Evolutionary conservation across 1,284 basidiomycete species (phyloP).

Genomic region (Rhizoctonia solani): DNA sequence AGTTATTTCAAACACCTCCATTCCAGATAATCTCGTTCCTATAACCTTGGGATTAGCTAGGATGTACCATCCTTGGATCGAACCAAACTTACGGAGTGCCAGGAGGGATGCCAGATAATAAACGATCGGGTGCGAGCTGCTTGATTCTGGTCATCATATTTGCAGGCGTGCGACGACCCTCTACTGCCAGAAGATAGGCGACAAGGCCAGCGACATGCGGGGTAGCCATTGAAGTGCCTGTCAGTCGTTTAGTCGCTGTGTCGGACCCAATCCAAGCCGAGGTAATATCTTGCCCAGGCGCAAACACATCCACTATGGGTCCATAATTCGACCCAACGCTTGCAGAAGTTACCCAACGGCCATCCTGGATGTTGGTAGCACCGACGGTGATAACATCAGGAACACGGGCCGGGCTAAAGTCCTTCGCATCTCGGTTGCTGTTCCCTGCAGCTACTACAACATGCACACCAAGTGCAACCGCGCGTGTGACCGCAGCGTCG

Average conservation of each 20-base stretch:
- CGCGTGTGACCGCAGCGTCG: constrained; percentile 36
- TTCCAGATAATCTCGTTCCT: constrained; percentile 28
- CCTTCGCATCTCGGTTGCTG: constrained; percentile 45
- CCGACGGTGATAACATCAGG: constrained; percentile 47
- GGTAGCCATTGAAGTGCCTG: constrained; percentile 39
- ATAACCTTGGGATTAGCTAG: background rate
- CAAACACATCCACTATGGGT: constrained; percentile 47
- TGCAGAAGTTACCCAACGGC: constrained; percentile 50
- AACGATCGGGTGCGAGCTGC: constrained; percentile 6
- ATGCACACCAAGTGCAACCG: constrained; percentile 37
- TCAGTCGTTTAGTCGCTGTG: constrained; percentile 21
- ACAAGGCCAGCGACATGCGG: constrained; percentile 38
- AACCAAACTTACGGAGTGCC: constrained; percentile 1
- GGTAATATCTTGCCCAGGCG: constrained; percentile 46
- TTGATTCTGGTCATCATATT: constrained; percentile 28
- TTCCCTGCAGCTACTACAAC: constrained; percentile 40
- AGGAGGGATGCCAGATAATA: constrained; percentile 23
- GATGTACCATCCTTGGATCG: background rate
- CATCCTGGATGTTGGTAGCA: constrained; percentile 46
- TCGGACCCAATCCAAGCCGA: constrained; percentile 35
- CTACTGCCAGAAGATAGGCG: constrained; percentile 33
- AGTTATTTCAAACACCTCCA: background rate
- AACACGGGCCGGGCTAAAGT: constrained; percentile 46
- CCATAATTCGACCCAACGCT: constrained; percentile 72
- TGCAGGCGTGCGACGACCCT: constrained; percentile 31